phyloP scores from a whole-genome alignment of 1,139 yeast genomes.

The Candida glucosophila region DNA sequence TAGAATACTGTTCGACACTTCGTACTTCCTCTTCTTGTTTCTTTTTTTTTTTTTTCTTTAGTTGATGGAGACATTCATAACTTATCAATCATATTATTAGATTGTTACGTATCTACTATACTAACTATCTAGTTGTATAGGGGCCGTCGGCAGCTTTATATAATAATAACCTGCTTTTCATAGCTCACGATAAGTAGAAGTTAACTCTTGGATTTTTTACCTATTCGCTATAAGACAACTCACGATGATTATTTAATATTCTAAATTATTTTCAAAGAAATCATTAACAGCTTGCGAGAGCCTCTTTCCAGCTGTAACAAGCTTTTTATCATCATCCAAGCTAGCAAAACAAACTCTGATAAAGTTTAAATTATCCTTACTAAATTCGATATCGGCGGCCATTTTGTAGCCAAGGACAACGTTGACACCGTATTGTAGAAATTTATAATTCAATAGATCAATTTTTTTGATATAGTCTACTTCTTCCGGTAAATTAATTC shows the following conservation, averaged over 20 bases:
- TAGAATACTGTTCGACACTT: too few relatives aligned
- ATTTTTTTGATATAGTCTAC: conserved; percentile 15
- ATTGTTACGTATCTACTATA: too few relatives aligned
- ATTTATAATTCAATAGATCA: conserved; percentile 22
- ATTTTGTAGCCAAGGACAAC: conserved; percentile 44
- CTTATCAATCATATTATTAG: too few relatives aligned
- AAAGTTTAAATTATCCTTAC: conserved; percentile 31
- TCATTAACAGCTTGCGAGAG: conserved; percentile 38
- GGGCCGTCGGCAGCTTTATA: too few relatives aligned
- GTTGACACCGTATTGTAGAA: conserved; percentile 34
- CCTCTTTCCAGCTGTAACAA: conserved; percentile 41
- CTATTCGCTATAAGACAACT: neutral
- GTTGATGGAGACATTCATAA: too few relatives aligned
- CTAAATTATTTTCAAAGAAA: conserved; percentile 34
- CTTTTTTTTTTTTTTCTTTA: too few relatives aligned
- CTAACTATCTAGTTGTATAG: too few relatives aligned
- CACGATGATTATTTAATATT: conserved; percentile 13
- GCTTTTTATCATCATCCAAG: conserved; percentile 33
- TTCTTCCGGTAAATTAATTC: conserved; percentile 37
- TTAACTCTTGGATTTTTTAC: too few relatives aligned
- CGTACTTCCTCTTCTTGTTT: too few relatives aligned
- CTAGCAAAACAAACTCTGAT: conserved; percentile 50
- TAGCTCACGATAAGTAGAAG: too few relatives aligned
- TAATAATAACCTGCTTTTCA: neutral
- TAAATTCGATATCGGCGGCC: conserved; percentile 36